Percentiles rank a stretch among this genome's conserved stretches.
phyloP scores from a whole-genome alignment of 495 filamentous ascomycete genomes.

The Darksidea phi region DNA sequence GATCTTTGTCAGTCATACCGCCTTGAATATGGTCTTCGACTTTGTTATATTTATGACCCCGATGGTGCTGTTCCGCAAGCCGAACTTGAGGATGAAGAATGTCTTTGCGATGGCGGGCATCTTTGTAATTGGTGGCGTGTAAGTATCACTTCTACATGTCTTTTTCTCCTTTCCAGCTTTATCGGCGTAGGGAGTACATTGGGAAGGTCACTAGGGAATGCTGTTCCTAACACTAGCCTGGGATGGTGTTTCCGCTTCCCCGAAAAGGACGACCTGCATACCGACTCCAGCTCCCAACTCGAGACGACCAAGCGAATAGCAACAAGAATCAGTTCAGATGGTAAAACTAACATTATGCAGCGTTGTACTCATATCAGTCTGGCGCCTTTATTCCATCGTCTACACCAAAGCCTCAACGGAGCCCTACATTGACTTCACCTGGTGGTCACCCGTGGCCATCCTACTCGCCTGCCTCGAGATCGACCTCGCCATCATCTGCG shows the following conservation, averaged over 20 bases:
- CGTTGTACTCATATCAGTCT: conserved; percentile 15
- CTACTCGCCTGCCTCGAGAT: conserved; percentile 30
- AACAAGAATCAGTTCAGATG: too few species aligned
- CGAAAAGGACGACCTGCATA: too few species aligned
- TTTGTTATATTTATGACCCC: conserved; percentile 21
- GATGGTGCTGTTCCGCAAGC: conserved; percentile 17
- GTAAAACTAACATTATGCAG: conserved; percentile 1
- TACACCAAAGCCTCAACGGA: conserved; percentile 16
- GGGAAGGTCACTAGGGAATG: too few species aligned
- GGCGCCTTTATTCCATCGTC: conserved; percentile 30
- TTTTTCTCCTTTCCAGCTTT: background rate
- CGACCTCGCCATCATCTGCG: conserved; percentile 27
- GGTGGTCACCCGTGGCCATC: conserved; percentile 21
- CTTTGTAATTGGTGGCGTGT: conserved; percentile 26
- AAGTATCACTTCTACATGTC: background rate
- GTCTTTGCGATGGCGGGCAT: conserved; percentile 15
- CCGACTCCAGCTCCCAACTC: background rate
- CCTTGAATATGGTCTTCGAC: conserved; percentile 28
- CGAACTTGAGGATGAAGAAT: conserved; percentile 16
- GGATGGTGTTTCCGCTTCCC: too few species aligned
- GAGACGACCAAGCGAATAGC: background rate
- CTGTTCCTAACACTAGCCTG: too few species aligned
- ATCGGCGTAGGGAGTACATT: too few species aligned
- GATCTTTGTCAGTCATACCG: conserved; percentile 14
- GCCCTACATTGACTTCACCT: conserved; percentile 28